These are phyloP conservation scores for Fusarium beomiforme DNA, from an alignment of 2,329 filamentous ascomycete genomes.

Conservation along the genomic window DNA sequence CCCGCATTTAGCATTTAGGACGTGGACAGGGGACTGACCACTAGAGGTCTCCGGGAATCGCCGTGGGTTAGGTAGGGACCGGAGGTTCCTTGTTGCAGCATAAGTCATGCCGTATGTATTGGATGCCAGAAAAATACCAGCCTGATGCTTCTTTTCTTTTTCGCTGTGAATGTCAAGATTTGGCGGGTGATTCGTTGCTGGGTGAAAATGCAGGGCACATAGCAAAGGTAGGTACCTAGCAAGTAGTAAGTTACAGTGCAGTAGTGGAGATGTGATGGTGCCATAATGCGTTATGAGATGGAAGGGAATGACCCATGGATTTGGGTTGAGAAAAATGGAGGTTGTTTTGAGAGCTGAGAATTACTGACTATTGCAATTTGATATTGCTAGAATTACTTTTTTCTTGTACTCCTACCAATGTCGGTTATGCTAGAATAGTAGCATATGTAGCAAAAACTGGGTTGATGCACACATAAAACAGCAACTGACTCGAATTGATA, in stretches of 20 bases:
- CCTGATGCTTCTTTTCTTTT: not conserved
- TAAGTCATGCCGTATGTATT: not conserved
- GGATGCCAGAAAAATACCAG: not conserved
- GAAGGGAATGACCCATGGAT: not conserved
- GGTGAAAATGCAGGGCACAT: not conserved
- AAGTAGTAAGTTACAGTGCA: too few relatives aligned
- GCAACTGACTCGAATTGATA: not conserved
- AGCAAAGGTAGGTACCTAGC: not conserved
- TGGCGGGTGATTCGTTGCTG: not conserved
- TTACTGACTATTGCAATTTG: not conserved
- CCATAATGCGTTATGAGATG: not conserved
- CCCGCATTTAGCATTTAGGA: constrained; percentile 15
- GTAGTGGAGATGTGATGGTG: not conserved
- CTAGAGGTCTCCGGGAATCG: constrained; percentile 15
- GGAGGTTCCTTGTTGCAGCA: constrained; percentile 13
- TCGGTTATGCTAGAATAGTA: not conserved
- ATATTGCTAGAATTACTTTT: not conserved
- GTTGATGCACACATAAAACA: not conserved
- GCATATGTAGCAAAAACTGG: not conserved
- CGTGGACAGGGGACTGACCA: not conserved
- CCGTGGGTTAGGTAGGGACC: constrained; percentile 18
- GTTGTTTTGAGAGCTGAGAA: not conserved
- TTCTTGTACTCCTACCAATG: not conserved
- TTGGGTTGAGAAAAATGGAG: not conserved
- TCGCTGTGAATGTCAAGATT: not conserved